Conservation (phyloP, 2,329 filamentous ascomycete genomes). For the Trichoderma atrobrunneum region DNA sequence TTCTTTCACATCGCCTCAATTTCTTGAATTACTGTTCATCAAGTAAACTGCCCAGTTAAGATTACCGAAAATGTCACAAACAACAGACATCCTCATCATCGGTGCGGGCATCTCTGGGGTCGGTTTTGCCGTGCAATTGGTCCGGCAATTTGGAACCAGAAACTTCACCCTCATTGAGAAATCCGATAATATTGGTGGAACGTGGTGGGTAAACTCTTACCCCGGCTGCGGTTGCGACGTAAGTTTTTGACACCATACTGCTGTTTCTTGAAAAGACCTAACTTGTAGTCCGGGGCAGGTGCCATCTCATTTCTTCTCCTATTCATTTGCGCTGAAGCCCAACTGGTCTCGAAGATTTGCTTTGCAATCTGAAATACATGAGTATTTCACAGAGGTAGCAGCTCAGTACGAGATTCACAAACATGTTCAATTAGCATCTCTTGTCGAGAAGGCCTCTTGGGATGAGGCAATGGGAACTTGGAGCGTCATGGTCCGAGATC, state of each 20-base stretch:
- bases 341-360: constrained; percentile 29
- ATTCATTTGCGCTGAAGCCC: constrained; percentile 30
- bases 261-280: not conserved
- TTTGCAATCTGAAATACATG: constrained; percentile 28
- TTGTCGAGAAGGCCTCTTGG: constrained; percentile 27
- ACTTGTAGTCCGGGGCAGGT: constrained; percentile 20
- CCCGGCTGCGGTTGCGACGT: constrained; percentile 30
- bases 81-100: constrained; percentile 29
- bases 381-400: constrained; percentile 25
- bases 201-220: constrained; percentile 30
- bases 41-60: not conserved
- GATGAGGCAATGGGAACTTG: constrained; percentile 24
- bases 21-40: not conserved
- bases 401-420: constrained; percentile 23
- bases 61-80: constrained; percentile 7
- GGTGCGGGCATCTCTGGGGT: constrained; percentile 31
- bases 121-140: constrained; percentile 26
- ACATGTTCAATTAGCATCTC: constrained; percentile 23
- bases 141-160: constrained; percentile 21
- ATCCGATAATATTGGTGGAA: constrained; percentile 25
- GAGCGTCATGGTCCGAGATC: constrained; percentile 22
- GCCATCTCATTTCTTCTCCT: constrained; percentile 30
- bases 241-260: not conserved
- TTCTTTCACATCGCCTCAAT: not conserved
- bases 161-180: constrained; percentile 29